Evolutionary conservation across 192 early-diverging fungal species (phyloP), one percentile per base, ranked within the genome.

Genomic region (Entomortierella lignicola): DNA sequence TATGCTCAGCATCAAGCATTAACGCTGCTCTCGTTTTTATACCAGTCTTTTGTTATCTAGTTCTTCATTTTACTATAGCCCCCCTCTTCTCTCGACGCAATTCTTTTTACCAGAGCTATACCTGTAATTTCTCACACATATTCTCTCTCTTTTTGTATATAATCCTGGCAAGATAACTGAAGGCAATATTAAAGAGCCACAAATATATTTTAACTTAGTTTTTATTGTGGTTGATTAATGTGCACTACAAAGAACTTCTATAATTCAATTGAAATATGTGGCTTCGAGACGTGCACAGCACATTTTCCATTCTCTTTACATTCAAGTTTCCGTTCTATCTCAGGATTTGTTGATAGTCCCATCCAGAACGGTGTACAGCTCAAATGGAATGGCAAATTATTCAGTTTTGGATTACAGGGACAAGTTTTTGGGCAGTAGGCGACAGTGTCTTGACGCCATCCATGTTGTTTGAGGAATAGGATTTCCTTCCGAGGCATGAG

Each of bases 321-420:
- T 17, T 68, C 65, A 4, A 67, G 32, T n/a, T 54, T 32, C 13
- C 66, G 39, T 17, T 39, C 23, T 41, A 59, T 61, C 52, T 25
- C 29, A 11, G 72, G 72, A 31, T 63, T 75, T 20, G 41, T 48
- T 8, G 59, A 60, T 15, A 62, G 25, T 10, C 60, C 58, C 26
- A 68, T 57, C 72, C 72, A 75, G 47, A 63, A 75, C 6, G 50
- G 25, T 6, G 64, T 75, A n/a, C 65, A 75, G 20, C 59, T 68
- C n/a, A 75, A 18, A 57, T 68, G 72, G 0, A 52, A 18, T 1
- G 65, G 59, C 5, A 29, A 11, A 4, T 37, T 39, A 10, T 52
- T 41, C 37, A 54, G 21, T 6, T 47, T 12, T 7, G 60, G 72
- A n/a, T 68, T 39, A 21, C 65, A 75, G 6, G 61, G 72, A 55